Evolutionary conservation across 75 land plant species (phyloP).

Genomic region (Selaginella moellendorffii): DNA sequence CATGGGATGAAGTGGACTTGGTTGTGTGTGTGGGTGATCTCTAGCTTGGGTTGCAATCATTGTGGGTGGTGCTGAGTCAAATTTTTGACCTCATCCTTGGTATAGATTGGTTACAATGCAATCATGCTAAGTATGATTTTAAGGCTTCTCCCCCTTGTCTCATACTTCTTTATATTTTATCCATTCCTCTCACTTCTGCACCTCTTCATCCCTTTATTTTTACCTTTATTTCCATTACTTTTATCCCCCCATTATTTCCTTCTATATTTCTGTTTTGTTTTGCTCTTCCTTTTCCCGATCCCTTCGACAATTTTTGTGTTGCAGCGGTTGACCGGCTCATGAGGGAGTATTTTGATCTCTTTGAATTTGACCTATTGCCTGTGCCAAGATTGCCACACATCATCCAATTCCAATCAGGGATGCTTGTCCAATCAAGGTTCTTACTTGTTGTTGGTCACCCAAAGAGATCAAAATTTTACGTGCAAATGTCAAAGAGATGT

Average conservation of each 20-base stretch:
- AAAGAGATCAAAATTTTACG: neutral
- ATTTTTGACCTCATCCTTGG: neutral
- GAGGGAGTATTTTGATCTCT: neutral
- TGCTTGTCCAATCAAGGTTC: neutral
- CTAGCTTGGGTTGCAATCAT: neutral
- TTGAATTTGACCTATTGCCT: neutral
- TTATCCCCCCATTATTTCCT: neutral
- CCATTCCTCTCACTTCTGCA: neutral
- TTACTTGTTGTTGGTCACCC: neutral
- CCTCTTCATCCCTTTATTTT: neutral
- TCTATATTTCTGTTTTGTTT: neutral
- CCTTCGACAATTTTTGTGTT: neutral
- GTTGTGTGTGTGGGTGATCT: neutral
- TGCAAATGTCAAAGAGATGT: constrained; percentile 1
- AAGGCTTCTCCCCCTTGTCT: neutral
- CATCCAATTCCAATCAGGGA: neutral
- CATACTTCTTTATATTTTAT: neutral
- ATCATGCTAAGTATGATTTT: neutral
- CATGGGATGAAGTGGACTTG: neutral
- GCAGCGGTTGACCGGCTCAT: neutral
- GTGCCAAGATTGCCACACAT: neutral
- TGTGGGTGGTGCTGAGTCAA: neutral
- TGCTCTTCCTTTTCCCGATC: neutral
- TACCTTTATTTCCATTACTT: neutral
- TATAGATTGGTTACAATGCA: neutral